Base-by-base conservation (phyloP, 352 stramenopile genomes). In the Aphanomyces stellatus region DNA sequence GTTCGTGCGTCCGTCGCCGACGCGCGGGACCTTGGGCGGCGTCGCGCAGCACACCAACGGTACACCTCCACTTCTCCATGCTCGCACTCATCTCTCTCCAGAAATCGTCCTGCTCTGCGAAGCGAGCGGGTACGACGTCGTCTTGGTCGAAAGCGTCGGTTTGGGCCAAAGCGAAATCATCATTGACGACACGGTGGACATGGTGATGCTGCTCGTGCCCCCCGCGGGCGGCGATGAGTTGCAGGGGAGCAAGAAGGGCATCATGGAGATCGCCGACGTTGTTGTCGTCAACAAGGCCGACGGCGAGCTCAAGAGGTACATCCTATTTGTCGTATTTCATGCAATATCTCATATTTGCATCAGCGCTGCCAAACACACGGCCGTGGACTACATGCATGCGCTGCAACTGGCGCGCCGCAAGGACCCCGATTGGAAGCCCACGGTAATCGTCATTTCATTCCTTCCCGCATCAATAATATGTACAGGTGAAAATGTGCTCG, bases 221-320 rank as follows among this genome's bases (percentile, higher is more conserved):
- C 96, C 96, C 1, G 96, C 88, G n/a, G 91, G 91, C 28, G 97
- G 97, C 15, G 96, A 99, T 74, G 94, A 98, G 65, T 76, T 99
- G 30, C 96, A 99, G 75, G 96, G 93, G 17, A 90, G 90, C n/a
- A 99, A 99, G 78, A 99, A 99, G 65, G 97, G 97, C 15, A 99
- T 99, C 75, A 96, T 99, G 65, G 97, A 99, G 77, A 91, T 98
- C 43, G 95, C 96, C 7, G 95, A 99, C 71, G 82, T 99, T 24
- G 76, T 99, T 27, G 88, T 98, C 10, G 93, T 99, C 17, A 99
- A 99, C 75, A 99, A 99, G 74, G 91, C 96, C 3, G 97, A 99
- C 78, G 96, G 96, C 43, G 80, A 88, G 8, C 72, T 95, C 31
- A 76, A 77, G 64, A 78, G 42, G 78, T 88, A 46, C 37, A 71